Evolutionary conservation across 495 filamentous ascomycete species (phyloP).

Genomic region (Hypomontagnella monticulosa): DNA sequence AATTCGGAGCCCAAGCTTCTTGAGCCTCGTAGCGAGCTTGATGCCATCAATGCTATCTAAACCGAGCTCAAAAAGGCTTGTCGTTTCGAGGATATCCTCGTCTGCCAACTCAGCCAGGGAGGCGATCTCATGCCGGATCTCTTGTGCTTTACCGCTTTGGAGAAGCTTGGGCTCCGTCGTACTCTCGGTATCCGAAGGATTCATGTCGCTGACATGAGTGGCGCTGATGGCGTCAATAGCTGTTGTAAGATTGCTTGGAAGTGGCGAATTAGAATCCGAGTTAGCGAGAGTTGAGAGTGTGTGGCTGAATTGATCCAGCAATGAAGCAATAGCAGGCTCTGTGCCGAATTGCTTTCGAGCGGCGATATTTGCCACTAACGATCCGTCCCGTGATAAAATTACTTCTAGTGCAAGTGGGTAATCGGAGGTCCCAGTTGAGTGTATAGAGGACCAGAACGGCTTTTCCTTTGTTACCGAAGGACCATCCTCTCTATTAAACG

Average conservation of each 20-base stretch:
- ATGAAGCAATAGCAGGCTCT: slow-evolving; percentile 31
- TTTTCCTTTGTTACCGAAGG: slow-evolving; percentile 30
- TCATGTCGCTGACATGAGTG: no score
- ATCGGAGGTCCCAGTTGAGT: slow-evolving; percentile 61
- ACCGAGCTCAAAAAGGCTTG: slow-evolving; percentile 70
- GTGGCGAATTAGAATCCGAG: slow-evolving; percentile 16
- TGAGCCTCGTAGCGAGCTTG: slow-evolving; percentile 73
- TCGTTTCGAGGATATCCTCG: slow-evolving; percentile 59
- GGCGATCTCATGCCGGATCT: slow-evolving; percentile 68
- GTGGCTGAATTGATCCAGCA: slow-evolving; percentile 55
- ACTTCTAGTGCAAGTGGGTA: slow-evolving; percentile 83
- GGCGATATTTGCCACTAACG: slow-evolving; percentile 64
- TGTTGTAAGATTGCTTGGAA: not conserved
- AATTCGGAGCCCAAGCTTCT: slow-evolving; percentile 64
- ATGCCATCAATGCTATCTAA: slow-evolving; percentile 76
- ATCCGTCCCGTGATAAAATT: slow-evolving; percentile 56
- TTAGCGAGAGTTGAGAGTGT: slow-evolving; percentile 42
- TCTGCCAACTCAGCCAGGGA: slow-evolving; percentile 62
- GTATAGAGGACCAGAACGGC: slow-evolving; percentile 64
- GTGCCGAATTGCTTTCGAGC: slow-evolving; percentile 56
- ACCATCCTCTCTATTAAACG: slow-evolving; percentile 70
- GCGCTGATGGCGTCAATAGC: not conserved
- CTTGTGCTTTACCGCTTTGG: slow-evolving; percentile 62
- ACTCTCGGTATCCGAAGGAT: not conserved
- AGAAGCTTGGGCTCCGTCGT: slow-evolving; percentile 47